Percentiles rank a stretch among this genome's conserved stretches.
Conservation (phyloP, 139 green algal genomes). For the Chlamydomonas asymmetrica region DNA sequence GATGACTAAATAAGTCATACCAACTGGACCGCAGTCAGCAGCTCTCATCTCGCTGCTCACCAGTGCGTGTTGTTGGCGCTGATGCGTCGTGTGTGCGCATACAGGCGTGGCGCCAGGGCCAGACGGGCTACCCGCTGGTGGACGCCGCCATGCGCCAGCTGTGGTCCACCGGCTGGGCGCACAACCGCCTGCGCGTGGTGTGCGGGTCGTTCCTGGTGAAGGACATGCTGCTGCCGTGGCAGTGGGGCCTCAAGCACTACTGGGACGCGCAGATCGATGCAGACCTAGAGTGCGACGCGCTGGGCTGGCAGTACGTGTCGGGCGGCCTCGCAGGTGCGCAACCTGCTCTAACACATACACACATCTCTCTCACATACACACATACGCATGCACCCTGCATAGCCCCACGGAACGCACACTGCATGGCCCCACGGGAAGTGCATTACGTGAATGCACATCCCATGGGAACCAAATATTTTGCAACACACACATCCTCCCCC, state of each 20-base stretch:
- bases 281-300: constrained; percentile 88
- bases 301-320: constrained; percentile 83
- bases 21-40: too few species aligned
- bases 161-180: constrained; percentile 83
- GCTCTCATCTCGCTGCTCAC: too few species aligned
- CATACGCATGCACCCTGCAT: too few species aligned
- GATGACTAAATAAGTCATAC: too few species aligned
- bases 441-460: too few species aligned
- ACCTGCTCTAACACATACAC: too few species aligned
- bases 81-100: constrained; percentile 21
- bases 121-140: constrained; percentile 86
- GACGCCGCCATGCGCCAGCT: constrained; percentile 89
- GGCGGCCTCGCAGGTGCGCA: constrained; percentile 61
- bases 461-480: too few species aligned
- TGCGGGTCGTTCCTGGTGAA: constrained; percentile 85
- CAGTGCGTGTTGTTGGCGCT: too few species aligned
- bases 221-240: constrained; percentile 90
- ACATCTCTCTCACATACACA: too few species aligned
- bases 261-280: constrained; percentile 91
- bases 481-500: too few species aligned
- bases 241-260: constrained; percentile 96
- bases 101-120: constrained; percentile 78
- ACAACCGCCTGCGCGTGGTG: constrained; percentile 84
- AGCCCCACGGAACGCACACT: too few species aligned
- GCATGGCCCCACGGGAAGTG: too few species aligned